These are phyloP conservation scores for Candida awuae DNA, from an alignment of 805 yeast genomes.

Conservation along the genomic window DNA sequence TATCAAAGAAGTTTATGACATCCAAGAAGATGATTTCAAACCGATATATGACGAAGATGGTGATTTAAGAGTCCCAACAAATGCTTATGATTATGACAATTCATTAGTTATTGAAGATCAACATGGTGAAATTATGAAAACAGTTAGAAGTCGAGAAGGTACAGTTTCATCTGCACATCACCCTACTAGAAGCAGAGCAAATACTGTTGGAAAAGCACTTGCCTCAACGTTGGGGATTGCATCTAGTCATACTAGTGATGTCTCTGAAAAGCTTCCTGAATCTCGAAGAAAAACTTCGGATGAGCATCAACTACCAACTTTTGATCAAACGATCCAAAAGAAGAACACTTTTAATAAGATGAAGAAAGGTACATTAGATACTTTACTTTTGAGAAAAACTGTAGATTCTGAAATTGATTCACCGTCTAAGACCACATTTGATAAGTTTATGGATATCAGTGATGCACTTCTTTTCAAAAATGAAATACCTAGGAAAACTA, in stretches of 20 bases:
- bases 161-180: background rate
- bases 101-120: constrained; percentile 71
- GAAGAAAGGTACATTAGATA: background rate
- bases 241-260: constrained; percentile 1
- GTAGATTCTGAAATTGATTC: background rate
- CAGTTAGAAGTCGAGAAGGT: constrained; percentile 31
- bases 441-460: constrained; percentile 8
- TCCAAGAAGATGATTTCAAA: constrained; percentile 22
- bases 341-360: background rate
- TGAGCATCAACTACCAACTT: no score
- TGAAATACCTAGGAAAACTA: constrained; percentile 10
- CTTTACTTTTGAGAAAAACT: background rate
- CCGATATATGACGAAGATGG: constrained; percentile 31
- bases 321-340: no score
- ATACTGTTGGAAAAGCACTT: constrained; percentile 8
- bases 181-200: background rate
- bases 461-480: constrained; percentile 8
- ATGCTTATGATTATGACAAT: constrained; percentile 63
- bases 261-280: background rate
- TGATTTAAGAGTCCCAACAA: constrained; percentile 26
- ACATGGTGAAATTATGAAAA: constrained; percentile 70
- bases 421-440: constrained; percentile 4
- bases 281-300: background rate
- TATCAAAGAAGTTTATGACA: constrained; percentile 14
- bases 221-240: constrained; percentile 9